Evolutionary conservation across 352 stramenopile genomes (phyloP).

Genomic region (Phytophthora colocasiae): DNA sequence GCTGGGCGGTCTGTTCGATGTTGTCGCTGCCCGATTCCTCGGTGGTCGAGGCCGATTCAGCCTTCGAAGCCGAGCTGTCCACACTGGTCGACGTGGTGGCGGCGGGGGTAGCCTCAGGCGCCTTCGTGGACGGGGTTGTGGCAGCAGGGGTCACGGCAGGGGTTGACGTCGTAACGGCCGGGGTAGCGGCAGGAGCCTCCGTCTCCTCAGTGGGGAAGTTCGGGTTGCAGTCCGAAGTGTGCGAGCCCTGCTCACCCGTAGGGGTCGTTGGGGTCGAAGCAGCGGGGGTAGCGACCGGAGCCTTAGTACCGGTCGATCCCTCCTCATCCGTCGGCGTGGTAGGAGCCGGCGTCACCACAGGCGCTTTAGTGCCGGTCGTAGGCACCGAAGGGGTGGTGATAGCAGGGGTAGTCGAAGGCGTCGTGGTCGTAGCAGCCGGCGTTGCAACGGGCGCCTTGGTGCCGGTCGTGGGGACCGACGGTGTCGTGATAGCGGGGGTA

Average conservation of each 20-base stretch:
- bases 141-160: constrained; percentile 22
- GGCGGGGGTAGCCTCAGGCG: neutral
- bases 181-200: constrained; percentile 14
- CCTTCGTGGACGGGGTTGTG: constrained; percentile 15
- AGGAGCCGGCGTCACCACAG: neutral
- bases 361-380: constrained; percentile 11
- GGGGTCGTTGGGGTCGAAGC: constrained; percentile 9
- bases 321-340: constrained; percentile 18
- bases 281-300: neutral
- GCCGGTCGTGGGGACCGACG: no score
- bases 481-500: no score
- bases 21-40: constrained; percentile 26
- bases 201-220: constrained; percentile 42
- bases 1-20: constrained; percentile 31
- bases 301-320: constrained; percentile 19
- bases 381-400: constrained; percentile 13
- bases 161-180: constrained; percentile 5
- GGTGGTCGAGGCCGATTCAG: constrained; percentile 11
- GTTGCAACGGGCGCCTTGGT: neutral
- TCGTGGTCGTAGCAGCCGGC: constrained; percentile 7
- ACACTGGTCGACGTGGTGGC: constrained; percentile 13
- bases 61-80: constrained; percentile 18
- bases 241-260: constrained; percentile 19
- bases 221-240: constrained; percentile 41
- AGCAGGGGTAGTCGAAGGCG: constrained; percentile 2